Base-by-base conservation (phyloP, 2,329 filamentous ascomycete genomes). In the Colletotrichum euphorbiae region DNA sequence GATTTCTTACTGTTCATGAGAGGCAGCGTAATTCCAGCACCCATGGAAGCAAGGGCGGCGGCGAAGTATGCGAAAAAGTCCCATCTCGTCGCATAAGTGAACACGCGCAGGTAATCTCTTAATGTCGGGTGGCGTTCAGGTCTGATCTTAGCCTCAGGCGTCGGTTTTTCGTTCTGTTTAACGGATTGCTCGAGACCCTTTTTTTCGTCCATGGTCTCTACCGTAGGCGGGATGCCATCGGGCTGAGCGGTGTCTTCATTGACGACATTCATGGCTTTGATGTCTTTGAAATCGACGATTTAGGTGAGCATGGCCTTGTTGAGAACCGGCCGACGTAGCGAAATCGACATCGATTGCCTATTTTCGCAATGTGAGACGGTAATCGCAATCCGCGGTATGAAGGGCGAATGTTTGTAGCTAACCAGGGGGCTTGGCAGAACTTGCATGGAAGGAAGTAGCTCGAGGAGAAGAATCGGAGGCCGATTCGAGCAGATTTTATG, bases 21-120 rank as follows among this genome's bases (percentile, higher is more conserved):
- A 0, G 87, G 87, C 52, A 89, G 75, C 1, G 87, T 89, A 50
- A 83, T 75, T 62, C 87, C 87, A 2, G 85, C 81, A 21, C 82
- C 85, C 9, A 86, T 79, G 15, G 85, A 84, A 52, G 85, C 82
- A 43, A 86, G 6, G 15, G 76, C 73, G 19, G 84, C 86, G 6
- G 78, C 75, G n/a, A 74, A 77, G 73, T 87, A 83, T 42, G 85
- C 77, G 38, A 82, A 67, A 48, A 81, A 80, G 71, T 88, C 86
- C 81, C 81, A 84, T 73, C 78, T 80, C n/a, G 78, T 84, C 17
- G 84, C 85, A 77, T 88, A 88, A 17, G 76, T 76, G 71, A 88
- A 88, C 46, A 88, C 77, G 63, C 86, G 80, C 45, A 82, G 52
- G 71, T 85, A 86, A 74, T 87, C 84, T 12, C 77, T 74, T 59